Evolutionary conservation across 2,329 filamentous ascomycete genomes (phyloP), one percentile per base, ranked within the genome.

Genomic region (Escovopsis sp.): DNA sequence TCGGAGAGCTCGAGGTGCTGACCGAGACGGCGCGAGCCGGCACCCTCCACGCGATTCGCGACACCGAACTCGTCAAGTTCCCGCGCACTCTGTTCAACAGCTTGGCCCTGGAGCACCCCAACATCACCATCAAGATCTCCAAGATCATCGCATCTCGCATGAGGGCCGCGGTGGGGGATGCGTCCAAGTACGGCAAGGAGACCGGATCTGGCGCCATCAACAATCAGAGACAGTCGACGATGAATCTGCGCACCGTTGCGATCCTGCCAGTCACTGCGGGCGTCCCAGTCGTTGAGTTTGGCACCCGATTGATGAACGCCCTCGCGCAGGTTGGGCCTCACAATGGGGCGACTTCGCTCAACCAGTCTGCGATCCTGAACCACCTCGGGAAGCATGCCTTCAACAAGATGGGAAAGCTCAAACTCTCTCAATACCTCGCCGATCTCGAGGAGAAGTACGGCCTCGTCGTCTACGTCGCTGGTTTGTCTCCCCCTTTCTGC

Each of bases 51-150:
- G 91, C 91, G 5, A 98, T 98, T 51, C 83, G 91, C 43, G 91
- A 96, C 49, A 96, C 91, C 0, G 91, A 98, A 57, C 66, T 98
- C 25, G 89, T 93, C 44, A 96, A 94, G 53, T 94, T 98, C 45
- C 91, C 91, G 1, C 84, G 89, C 44, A 94, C 86, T 0, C 66
- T 98, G 1, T 98, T 98, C 69, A 98, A 98, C 67, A 98, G 91
- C 55, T 74, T 98, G 41, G 91, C 91, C 1, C 82, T 94, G 56
- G 91, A 98, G 55, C 91, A 98, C 55, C 91, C 91, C 5, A 93
- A 87, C 35, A 98, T 98, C 54, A 96, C 91, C 0, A 96, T 98
- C 59, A 95, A 96, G 61, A 94, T 98, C 25, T 96, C 91, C 2
- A 98, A 96, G 60, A 91, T 98, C 51, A 95, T 98, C 53, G 91